phyloP scores from a whole-genome alignment of 2,329 filamentous ascomycete genomes.

The Fusarium mundagurra region DNA sequence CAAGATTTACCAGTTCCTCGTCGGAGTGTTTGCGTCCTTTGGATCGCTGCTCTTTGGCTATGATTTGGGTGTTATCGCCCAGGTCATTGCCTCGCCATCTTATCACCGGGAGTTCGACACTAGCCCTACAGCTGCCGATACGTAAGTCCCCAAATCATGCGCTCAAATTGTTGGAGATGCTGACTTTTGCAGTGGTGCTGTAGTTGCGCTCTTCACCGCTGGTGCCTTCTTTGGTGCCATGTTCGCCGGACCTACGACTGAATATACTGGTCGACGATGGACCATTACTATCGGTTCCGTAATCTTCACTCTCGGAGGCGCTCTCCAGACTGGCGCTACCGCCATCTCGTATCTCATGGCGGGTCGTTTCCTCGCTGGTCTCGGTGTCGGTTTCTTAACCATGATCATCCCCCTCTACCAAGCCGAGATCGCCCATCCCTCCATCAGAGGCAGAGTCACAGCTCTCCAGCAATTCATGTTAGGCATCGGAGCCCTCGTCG shows the following conservation, averaged over 20 bases:
- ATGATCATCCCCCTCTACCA: conserved; percentile 72
- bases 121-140: conserved; percentile 52
- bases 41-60: conserved; percentile 41
- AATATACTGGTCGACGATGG: conserved; percentile 69
- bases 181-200: conserved; percentile 19
- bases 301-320: conserved; percentile 77
- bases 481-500: conserved; percentile 76
- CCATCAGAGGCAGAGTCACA: conserved; percentile 79
- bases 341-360: conserved; percentile 70
- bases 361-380: conserved; percentile 74
- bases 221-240: conserved; percentile 77
- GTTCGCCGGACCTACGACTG: conserved; percentile 72
- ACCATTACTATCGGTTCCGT: conserved; percentile 78
- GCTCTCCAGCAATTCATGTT: conserved; percentile 86
- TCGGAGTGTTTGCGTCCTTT: conserved; percentile 49
- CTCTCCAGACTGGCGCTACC: conserved; percentile 75
- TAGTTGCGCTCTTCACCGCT: conserved; percentile 80
- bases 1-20: conserved; percentile 61
- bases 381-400: conserved; percentile 56
- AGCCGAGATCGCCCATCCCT: conserved; percentile 80
- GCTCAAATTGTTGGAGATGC: not conserved
- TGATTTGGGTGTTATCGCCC: conserved; percentile 51
- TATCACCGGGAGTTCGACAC: not conserved
- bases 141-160: conserved; percentile 14
- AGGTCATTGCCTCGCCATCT: conserved; percentile 59